These are phyloP conservation scores for Prunus dulcis DNA, from an alignment of 306 rosid genomes.

Conservation along the genomic window DNA sequence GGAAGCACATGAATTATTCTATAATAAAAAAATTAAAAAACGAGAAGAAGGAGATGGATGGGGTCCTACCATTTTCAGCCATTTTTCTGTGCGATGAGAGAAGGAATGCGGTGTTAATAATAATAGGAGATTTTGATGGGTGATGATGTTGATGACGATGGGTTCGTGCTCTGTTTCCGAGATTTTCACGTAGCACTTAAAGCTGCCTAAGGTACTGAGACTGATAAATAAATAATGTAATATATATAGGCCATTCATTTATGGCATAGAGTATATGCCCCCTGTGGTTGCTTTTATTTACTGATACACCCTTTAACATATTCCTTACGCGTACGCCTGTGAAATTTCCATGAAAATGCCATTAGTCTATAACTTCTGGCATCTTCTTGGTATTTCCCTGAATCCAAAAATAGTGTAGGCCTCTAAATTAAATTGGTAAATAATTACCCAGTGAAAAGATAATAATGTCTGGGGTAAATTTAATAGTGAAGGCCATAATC, in stretches of 20 bases:
- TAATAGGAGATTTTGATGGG: not conserved
- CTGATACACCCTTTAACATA: not conserved
- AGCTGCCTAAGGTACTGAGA: not conserved
- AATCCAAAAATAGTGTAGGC: too few relatives aligned
- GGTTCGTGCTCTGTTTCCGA: slow-evolving; percentile 18
- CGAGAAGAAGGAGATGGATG: not conserved
- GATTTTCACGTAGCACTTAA: slow-evolving; percentile 27
- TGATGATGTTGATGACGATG: not conserved
- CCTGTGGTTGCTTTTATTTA: not conserved
- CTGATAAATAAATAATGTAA: not conserved
- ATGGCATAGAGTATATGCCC: not conserved
- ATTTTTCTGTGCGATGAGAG: slow-evolving; percentile 20
- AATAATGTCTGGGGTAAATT: too few relatives aligned
- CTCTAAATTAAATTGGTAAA: too few relatives aligned
- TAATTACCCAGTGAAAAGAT: too few relatives aligned
- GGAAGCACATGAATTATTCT: not conserved
- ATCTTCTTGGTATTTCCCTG: too few relatives aligned
- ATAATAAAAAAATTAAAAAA: too few relatives aligned
- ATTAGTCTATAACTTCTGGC: too few relatives aligned
- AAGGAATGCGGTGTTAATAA: not conserved
- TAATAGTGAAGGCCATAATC: not conserved
- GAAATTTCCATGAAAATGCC: not conserved
- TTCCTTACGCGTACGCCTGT: not conserved
- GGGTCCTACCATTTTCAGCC: slow-evolving; percentile 48
- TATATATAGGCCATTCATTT: not conserved